These are phyloP conservation scores for Theobroma grandiflorum DNA, from an alignment of 441 rosid genomes.

Conservation along the genomic window DNA sequence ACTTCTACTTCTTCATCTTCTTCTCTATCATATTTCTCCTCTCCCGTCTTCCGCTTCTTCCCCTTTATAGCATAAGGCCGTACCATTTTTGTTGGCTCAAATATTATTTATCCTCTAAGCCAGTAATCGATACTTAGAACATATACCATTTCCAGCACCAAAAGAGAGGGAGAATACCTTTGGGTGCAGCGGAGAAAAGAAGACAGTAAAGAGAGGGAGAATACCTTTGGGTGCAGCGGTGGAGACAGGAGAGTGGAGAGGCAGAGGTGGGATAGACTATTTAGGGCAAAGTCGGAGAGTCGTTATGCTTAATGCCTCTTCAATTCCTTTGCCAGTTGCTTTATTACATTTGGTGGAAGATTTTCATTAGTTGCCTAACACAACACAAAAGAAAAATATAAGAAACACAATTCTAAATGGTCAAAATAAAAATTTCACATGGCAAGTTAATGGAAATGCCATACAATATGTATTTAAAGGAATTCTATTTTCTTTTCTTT, in stretches of 20 bases:
- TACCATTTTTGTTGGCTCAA: slow-evolving; percentile 45
- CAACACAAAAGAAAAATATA: slow-evolving; percentile 20
- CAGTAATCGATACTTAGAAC: too few relatives aligned
- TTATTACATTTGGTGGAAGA: slow-evolving; percentile 96
- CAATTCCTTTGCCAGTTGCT: slow-evolving; percentile 95
- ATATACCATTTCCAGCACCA: too few relatives aligned
- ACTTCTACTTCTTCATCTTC: slow-evolving; percentile 43
- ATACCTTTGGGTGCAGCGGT: too few relatives aligned
- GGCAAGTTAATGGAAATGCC: neutral
- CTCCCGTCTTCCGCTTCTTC: slow-evolving; percentile 51
- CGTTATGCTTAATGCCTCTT: too few relatives aligned
- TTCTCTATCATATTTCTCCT: slow-evolving; percentile 53
- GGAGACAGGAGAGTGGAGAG: too few relatives aligned
- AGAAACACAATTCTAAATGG: neutral
- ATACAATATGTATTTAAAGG: neutral
- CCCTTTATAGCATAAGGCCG: slow-evolving; percentile 55
- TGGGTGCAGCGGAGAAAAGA: too few relatives aligned
- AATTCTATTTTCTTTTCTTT: neutral
- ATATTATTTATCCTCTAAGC: neutral
- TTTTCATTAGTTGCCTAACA: slow-evolving; percentile 95
- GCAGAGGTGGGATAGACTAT: too few relatives aligned
- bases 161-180: too few relatives aligned
- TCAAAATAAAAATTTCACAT: neutral
- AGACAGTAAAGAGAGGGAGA: too few relatives aligned
- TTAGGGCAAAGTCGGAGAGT: too few relatives aligned